Percentiles rank a stretch among this genome's conserved stretches.
These are phyloP conservation scores for Umbelopsis sp. DNA, from an alignment of 192 early-diverging fungal species.

Conservation along the genomic window DNA sequence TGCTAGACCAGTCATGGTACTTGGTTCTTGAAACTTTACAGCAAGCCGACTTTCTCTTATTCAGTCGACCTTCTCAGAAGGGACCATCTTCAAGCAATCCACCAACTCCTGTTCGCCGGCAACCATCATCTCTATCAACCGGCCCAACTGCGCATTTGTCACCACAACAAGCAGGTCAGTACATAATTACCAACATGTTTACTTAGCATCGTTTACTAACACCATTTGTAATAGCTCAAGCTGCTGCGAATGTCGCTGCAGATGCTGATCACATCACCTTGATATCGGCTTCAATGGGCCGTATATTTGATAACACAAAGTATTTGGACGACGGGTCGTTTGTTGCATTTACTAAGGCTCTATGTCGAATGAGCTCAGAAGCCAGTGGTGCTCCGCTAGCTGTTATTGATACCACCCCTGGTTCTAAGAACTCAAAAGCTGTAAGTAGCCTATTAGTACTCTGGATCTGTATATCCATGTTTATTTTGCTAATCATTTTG, in stretches of 20 bases:
- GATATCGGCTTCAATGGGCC: conserved; percentile 53
- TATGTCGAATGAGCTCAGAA: conserved; percentile 65
- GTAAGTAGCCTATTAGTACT: conserved; percentile 7
- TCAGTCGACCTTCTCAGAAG: conserved; percentile 41
- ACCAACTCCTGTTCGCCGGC: neutral
- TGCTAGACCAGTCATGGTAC: conserved; percentile 85
- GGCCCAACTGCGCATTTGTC: neutral
- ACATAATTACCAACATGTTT: neutral
- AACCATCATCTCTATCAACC: conserved; percentile 9
- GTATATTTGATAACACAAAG: conserved; percentile 71
- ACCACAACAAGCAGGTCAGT: neutral
- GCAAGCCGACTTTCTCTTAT: conserved; percentile 78
- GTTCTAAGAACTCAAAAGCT: conserved; percentile 21
- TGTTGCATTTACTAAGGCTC: conserved; percentile 62
- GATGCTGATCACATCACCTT: conserved; percentile 48
- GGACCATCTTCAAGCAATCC: conserved; percentile 17
- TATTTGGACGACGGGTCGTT: conserved; percentile 61
- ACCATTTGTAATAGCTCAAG: neutral
- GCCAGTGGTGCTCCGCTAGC: conserved; percentile 49
- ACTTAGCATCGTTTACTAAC: neutral
- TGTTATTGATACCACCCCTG: conserved; percentile 27
- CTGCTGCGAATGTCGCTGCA: neutral
- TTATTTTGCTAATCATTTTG: neutral
- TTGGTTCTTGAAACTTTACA: conserved; percentile 87
- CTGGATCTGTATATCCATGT: neutral